Percentiles rank a stretch among this genome's conserved stretches.
Conservation (phyloP, 495 filamentous ascomycete genomes). For the Hyphodiscus hymeniophilus region DNA sequence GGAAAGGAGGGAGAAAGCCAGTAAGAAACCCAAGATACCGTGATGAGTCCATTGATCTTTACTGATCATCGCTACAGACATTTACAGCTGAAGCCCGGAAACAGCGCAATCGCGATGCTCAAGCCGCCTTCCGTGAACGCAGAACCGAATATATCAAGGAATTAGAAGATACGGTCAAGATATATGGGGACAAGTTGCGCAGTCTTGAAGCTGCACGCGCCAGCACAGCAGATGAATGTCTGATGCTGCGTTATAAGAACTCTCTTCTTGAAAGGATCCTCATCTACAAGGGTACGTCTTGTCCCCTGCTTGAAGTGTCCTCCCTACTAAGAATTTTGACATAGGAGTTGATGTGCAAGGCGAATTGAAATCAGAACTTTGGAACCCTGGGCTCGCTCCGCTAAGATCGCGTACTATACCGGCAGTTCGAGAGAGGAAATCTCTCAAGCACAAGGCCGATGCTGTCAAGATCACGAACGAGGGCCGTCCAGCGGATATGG, state of each 20-base stretch:
- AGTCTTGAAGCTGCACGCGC: background rate
- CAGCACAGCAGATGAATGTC: conserved; percentile 6
- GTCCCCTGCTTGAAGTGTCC: background rate
- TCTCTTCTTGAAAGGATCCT: conserved; percentile 16
- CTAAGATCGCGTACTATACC: too few species aligned
- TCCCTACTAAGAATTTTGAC: background rate
- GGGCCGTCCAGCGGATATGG: too few species aligned
- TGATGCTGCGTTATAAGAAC: conserved; percentile 18
- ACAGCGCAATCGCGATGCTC: conserved; percentile 16
- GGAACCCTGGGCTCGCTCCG: background rate
- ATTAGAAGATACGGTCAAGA: conserved; percentile 8
- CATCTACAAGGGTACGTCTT: conserved; percentile 10
- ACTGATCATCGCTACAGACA: background rate
- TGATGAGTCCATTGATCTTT: background rate
- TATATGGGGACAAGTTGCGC: background rate
- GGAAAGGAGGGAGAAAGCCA: conserved; percentile 10
- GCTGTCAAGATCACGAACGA: too few species aligned
- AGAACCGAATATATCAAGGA: conserved; percentile 14
- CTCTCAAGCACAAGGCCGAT: too few species aligned
- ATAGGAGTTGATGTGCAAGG: conserved; percentile 13
- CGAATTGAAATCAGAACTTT: conserved; percentile 3
- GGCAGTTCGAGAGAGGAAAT: too few species aligned
- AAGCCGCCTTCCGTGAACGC: conserved; percentile 13
- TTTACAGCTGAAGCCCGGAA: conserved; percentile 5
- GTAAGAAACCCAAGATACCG: conserved; percentile 7